Conservation (phyloP, 805 yeast genomes). For the Torulaspora delbrueckii region DNA sequence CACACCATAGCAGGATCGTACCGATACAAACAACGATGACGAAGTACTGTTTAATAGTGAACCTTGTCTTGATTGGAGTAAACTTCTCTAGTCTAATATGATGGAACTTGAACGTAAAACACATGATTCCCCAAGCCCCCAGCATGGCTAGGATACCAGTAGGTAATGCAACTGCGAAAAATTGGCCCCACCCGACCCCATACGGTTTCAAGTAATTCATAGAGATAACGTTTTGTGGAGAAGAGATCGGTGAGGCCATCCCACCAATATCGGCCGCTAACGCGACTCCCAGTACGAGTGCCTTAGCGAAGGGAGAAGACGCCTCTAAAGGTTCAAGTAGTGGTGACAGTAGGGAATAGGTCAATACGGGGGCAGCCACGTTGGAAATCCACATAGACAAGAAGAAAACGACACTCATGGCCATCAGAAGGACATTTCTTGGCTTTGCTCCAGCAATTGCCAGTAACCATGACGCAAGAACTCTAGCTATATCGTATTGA, state of each 20-base stretch:
- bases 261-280: constrained; percentile 91
- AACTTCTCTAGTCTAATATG: constrained; percentile 44
- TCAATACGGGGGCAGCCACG: constrained; percentile 93
- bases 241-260: constrained; percentile 93
- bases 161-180: constrained; percentile 87
- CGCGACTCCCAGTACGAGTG: constrained; percentile 85
- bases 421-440: constrained; percentile 62
- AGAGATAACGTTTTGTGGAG: constrained; percentile 93
- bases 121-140: constrained; percentile 63
- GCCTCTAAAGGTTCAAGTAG: constrained; percentile 72
- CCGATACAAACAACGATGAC: constrained; percentile 61
- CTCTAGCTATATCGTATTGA: constrained; percentile 82
- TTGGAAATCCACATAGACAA: constrained; percentile 93
- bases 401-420: constrained; percentile 81
- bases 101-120: constrained; percentile 51
- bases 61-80: constrained; percentile 53
- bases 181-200: constrained; percentile 74
- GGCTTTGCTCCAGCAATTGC: constrained; percentile 82
- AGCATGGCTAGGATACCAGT: constrained; percentile 59
- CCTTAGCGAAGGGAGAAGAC: constrained; percentile 74
- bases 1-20: constrained; percentile 88
- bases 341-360: constrained; percentile 84
- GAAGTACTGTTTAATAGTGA: constrained; percentile 69
- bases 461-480: constrained; percentile 79
- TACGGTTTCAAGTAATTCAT: constrained; percentile 70